Conservation (phyloP, 2,329 filamentous ascomycete genomes). For the Ilyonectria destructans region DNA sequence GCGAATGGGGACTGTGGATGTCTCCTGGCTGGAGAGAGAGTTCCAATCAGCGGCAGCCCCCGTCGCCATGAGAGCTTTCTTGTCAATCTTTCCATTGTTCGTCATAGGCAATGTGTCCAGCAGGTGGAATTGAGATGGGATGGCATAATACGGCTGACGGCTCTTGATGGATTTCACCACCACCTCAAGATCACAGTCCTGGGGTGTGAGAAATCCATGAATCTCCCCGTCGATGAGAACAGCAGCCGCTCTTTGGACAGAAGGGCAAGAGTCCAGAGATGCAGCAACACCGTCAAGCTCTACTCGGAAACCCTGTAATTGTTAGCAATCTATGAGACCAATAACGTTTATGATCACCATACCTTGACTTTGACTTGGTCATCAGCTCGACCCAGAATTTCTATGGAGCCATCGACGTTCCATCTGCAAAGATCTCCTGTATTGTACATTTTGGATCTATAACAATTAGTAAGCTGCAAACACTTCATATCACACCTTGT, state of each 20-base stretch:
- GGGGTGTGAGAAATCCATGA: constrained; percentile 65
- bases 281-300: constrained; percentile 72
- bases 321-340: neutral
- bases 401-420: constrained; percentile 67
- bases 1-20: neutral
- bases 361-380: constrained; percentile 75
- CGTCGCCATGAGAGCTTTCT: constrained; percentile 56
- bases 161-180: constrained; percentile 59
- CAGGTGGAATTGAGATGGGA: constrained; percentile 63
- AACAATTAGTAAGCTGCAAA: neutral
- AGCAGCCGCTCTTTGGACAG: constrained; percentile 63
- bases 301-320: constrained; percentile 69
- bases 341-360: constrained; percentile 7
- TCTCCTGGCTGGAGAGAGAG: neutral
- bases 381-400: constrained; percentile 71
- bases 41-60: neutral
- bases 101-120: constrained; percentile 65
- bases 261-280: constrained; percentile 61
- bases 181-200: constrained; percentile 52
- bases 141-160: constrained; percentile 69
- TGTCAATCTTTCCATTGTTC: constrained; percentile 72
- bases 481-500: neutral
- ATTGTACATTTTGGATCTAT: constrained; percentile 68
- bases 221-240: constrained; percentile 64
- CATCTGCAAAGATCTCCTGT: constrained; percentile 73